Percentiles rank a stretch among this genome's conserved stretches.
These are phyloP conservation scores for Pneumocystis canis DNA, from an alignment of 1,139 yeast species.

Conservation along the genomic window DNA sequence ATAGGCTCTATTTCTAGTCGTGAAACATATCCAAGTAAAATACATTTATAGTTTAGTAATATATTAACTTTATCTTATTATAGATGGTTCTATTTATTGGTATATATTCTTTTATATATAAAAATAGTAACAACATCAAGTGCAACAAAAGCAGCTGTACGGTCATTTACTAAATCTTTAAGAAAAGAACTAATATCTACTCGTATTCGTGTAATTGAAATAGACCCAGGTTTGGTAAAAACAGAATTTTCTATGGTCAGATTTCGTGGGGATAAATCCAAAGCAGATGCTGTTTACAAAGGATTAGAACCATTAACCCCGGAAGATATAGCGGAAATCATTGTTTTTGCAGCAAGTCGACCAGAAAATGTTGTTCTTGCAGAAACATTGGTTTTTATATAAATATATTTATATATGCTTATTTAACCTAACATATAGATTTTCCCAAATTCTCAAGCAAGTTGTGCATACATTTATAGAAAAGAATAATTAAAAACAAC, in stretches of 20 bases:
- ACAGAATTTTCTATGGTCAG: constrained; percentile 52
- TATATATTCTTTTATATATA: constrained; percentile 16
- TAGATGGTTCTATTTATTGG: constrained; percentile 28
- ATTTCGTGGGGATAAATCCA: constrained; percentile 51
- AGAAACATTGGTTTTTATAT: background rate
- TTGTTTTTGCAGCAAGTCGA: constrained; percentile 43
- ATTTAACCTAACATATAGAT: background rate
- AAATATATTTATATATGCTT: background rate
- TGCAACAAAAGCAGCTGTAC: constrained; percentile 73
- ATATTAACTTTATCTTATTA: background rate
- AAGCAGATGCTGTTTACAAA: constrained; percentile 58
- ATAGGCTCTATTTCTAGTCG: constrained; percentile 81
- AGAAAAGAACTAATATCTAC: constrained; percentile 67
- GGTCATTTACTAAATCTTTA: constrained; percentile 59
- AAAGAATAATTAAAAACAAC: background rate
- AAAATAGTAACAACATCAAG: constrained; percentile 48
- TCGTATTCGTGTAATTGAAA: constrained; percentile 51
- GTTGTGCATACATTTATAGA: background rate
- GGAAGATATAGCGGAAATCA: constrained; percentile 68
- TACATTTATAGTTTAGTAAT: background rate
- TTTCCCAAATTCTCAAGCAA: background rate
- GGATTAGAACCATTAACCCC: constrained; percentile 63
- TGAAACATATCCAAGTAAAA: constrained; percentile 57
- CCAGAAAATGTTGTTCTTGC: constrained; percentile 13
- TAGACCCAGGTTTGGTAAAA: constrained; percentile 80